Evolutionary conservation across 768 basidiomycete species (phyloP), one percentile per base, ranked within the genome.

Genomic region (Trametes maxima): DNA sequence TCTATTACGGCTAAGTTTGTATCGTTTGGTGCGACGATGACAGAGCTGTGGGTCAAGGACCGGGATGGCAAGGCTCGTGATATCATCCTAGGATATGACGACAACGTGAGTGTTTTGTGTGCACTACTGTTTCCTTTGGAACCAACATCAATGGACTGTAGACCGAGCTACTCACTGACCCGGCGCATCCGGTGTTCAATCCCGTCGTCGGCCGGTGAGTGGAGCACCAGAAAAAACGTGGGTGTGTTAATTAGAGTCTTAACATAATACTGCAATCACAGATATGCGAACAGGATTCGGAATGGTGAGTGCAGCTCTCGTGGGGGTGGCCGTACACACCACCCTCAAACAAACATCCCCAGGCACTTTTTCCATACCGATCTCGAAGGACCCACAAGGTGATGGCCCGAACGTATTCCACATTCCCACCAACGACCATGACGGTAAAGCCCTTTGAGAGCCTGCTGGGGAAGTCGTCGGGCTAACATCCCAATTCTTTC

Each of bases 1-100:
- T 84, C 82, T n/a, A 77, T 84, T 59, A 79, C 76, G 5, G 85
- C 84, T 16, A 84, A 80, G 52, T 85, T 86, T 61, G 81, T 86
- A 14, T 79, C 80, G 2, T 76, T 83, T 56, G 85, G 85, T 5
- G 80, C 84, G 25, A 84, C 82, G 1, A 64, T 85, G 68, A 83
- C 82, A 2, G 79, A 84, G 60, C 70, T 86, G 3, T 82, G 80
- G 80, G 82, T 84, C 2, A 80, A 81, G 59, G 83, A 85, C 67
- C 82, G 76, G 69, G 63, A 73, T 55, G 80, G 81, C 3, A 74
- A 75, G n/a, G 60, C 74, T 5, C 73, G 80, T 48, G 84, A 86
- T 68, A 78, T 87, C 11, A 73, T 85, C n/a, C 73, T 85, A 1
- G 84, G 85, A 1, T 86, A 83, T 63, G 83, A 85, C 63, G 79